Evolutionary conservation across 768 basidiomycete genomes (phyloP).

Genomic region (Mycena rebaudengoi): DNA sequence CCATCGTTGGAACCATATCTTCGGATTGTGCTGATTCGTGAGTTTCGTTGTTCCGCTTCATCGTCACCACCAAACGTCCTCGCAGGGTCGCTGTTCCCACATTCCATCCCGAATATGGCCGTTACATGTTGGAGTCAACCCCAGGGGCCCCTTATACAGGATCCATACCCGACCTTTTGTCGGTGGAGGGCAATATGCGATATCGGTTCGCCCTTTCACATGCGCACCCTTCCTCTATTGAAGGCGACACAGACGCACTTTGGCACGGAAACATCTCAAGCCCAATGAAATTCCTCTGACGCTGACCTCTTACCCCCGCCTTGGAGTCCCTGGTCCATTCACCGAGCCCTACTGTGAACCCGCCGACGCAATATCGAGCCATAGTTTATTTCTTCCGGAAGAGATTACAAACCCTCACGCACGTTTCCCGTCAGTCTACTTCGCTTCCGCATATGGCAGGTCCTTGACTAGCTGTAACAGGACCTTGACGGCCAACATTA

Average conservation of each 20-base stretch:
- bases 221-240: background rate
- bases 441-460: conserved; percentile 16
- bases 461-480: conserved; percentile 49
- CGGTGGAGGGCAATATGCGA: conserved; percentile 95
- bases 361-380: conserved; percentile 80
- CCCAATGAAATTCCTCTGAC: conserved; percentile 91
- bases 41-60: conserved; percentile 32
- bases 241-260: conserved; percentile 65
- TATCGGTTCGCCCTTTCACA: conserved; percentile 66
- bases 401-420: conserved; percentile 97
- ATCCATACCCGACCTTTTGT: conserved; percentile 82
- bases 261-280: conserved; percentile 85
- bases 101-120: conserved; percentile 98
- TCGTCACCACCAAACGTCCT: background rate
- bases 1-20: conserved; percentile 72
- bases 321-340: conserved; percentile 90
- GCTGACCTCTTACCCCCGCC: conserved; percentile 92
- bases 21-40: conserved; percentile 68
- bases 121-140: conserved; percentile 98
- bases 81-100: conserved; percentile 79
- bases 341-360: conserved; percentile 91
- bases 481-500: conserved; percentile 97
- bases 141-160: conserved; percentile 96
- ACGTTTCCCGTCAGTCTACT: conserved; percentile 90
- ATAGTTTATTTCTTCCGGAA: conserved; percentile 93